These are phyloP conservation scores for Umbelopsis sp. DNA, from an alignment of 371 early-diverging fungal genomes.

Conservation along the genomic window DNA sequence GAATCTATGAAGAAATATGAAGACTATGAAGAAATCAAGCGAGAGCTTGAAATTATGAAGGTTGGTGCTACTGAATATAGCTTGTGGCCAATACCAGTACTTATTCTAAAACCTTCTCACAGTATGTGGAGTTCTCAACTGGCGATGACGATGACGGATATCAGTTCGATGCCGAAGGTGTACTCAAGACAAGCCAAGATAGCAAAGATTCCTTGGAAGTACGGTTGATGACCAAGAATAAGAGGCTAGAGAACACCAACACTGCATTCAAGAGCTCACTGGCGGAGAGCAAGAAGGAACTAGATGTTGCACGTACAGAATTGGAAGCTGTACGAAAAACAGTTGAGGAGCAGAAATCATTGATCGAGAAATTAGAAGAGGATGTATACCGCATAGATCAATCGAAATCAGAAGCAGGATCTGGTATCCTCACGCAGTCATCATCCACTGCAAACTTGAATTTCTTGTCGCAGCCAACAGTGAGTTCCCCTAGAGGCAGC, in stretches of 20 bases:
- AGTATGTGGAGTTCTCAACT: slow-evolving; percentile 56
- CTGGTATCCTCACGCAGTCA: slow-evolving; percentile 26
- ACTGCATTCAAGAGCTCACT: slow-evolving; percentile 69
- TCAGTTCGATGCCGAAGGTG: slow-evolving; percentile 43
- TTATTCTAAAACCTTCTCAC: neutral
- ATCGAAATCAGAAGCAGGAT: slow-evolving; percentile 20
- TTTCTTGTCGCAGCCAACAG: slow-evolving; percentile 5
- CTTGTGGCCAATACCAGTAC: neutral
- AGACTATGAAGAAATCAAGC: slow-evolving; percentile 86
- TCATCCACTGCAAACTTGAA: slow-evolving; percentile 26
- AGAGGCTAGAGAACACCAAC: slow-evolving; percentile 75
- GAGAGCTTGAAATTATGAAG: slow-evolving; percentile 86
- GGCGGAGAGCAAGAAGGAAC: slow-evolving; percentile 37
- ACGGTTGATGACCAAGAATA: slow-evolving; percentile 82
- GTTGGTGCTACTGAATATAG: slow-evolving; percentile 34
- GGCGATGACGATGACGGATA: slow-evolving; percentile 45
- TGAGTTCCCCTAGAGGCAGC: slow-evolving; percentile 33
- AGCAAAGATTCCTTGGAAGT: slow-evolving; percentile 65
- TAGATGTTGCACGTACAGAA: slow-evolving; percentile 32
- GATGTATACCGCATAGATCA: slow-evolving; percentile 66
- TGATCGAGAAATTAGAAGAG: slow-evolving; percentile 74
- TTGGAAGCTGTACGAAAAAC: slow-evolving; percentile 39
- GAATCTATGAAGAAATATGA: slow-evolving; percentile 55
- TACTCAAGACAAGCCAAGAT: slow-evolving; percentile 34
- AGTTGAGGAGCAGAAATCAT: slow-evolving; percentile 49